These are phyloP conservation scores for Suillus occidentalis DNA, from an alignment of 768 basidiomycete genomes.

Conservation along the genomic window DNA sequence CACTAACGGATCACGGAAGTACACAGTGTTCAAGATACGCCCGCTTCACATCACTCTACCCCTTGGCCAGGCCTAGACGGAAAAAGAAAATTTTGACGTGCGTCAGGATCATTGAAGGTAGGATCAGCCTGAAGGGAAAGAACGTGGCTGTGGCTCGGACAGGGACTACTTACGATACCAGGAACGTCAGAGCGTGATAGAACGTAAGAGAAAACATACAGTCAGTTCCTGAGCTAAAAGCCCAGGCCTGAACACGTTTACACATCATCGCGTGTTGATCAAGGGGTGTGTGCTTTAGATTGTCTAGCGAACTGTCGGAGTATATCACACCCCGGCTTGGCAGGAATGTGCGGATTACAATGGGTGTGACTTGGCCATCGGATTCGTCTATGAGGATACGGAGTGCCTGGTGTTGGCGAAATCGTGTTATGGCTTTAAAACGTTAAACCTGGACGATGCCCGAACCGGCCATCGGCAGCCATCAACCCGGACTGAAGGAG, in stretches of 20 bases:
- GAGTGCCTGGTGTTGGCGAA: too few species aligned
- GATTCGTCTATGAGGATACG: too few species aligned
- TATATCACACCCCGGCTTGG: not conserved
- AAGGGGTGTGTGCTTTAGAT: not conserved
- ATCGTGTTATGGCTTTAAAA: not conserved
- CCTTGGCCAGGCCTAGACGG: not conserved
- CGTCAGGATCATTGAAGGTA: not conserved
- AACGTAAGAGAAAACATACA: too few species aligned
- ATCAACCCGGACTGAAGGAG: not conserved
- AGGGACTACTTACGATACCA: not conserved
- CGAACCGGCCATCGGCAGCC: not conserved
- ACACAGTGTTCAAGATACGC: not conserved
- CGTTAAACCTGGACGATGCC: not conserved
- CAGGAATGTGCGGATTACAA: not conserved
- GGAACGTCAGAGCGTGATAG: not conserved
- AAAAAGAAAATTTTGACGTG: not conserved
- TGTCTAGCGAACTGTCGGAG: not conserved
- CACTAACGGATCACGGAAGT: not conserved
- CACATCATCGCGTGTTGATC: not conserved
- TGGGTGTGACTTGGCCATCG: too few species aligned
- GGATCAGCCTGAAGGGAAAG: not conserved
- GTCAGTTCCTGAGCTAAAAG: not conserved
- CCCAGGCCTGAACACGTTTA: not conserved
- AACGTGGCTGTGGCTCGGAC: not conserved
- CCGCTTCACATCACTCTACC: not conserved